These are phyloP conservation scores for Sporormia fimetaria DNA, from an alignment of 495 filamentous ascomycete genomes.

Conservation along the genomic window DNA sequence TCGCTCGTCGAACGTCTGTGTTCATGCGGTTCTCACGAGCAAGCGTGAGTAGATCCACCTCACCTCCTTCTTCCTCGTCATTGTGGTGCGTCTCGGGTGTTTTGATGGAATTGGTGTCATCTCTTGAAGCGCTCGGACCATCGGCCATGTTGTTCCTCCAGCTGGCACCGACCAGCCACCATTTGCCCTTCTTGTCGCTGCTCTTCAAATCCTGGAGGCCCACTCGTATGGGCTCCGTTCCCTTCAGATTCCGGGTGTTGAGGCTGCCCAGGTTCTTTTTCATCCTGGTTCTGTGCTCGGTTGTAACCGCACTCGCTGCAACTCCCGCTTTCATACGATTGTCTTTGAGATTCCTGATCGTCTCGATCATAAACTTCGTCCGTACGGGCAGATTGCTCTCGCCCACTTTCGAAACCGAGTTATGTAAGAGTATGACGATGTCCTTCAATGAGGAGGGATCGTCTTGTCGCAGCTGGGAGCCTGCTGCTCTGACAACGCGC, in stretches of 20 bases:
- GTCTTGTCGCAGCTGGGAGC: conserved; percentile 68
- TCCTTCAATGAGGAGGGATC: conserved; percentile 86
- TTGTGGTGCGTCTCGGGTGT: conserved; percentile 5
- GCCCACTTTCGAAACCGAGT: conserved; percentile 51
- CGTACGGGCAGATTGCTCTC: conserved; percentile 68
- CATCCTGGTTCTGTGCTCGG: conserved; percentile 74
- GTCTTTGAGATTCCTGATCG: conserved; percentile 87
- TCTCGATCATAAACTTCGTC: conserved; percentile 97
- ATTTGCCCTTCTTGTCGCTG: conserved; percentile 80
- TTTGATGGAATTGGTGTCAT: conserved; percentile 9
- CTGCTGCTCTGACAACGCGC: conserved; percentile 52
- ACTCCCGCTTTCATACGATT: conserved; percentile 71
- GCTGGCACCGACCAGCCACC: conserved; percentile 94
- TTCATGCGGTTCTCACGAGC: conserved; percentile 87
- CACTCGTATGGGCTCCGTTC: conserved; percentile 71
- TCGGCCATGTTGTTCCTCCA: conserved; percentile 42
- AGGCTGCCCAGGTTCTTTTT: conserved; percentile 68
- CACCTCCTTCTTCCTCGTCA: conserved; percentile 40
- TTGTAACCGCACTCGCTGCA: conserved; percentile 48
- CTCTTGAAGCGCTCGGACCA: conserved; percentile 24
- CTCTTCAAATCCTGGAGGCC: conserved; percentile 69
- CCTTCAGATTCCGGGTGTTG: conserved; percentile 54
- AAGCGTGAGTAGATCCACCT: conserved; percentile 57
- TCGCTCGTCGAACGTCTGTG: conserved; percentile 80
- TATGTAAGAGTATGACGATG: conserved; percentile 70